These are phyloP conservation scores for Pythium oligandrum DNA, from an alignment of 352 stramenopile genomes.

Conservation along the genomic window DNA sequence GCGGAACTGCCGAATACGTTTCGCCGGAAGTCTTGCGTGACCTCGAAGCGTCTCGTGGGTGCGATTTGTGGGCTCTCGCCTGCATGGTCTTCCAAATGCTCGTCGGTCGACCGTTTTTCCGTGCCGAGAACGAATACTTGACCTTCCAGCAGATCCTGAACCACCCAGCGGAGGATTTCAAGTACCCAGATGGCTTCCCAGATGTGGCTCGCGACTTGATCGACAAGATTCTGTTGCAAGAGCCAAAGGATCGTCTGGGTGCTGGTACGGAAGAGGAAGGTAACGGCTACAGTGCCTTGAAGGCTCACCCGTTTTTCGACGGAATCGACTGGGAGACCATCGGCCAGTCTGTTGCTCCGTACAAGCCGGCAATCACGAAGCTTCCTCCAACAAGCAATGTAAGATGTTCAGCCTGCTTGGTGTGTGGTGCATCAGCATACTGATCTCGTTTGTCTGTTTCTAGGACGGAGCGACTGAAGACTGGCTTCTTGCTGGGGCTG, in stretches of 20 bases:
- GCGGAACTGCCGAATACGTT: conserved; percentile 90
- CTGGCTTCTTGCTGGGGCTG: conserved; percentile 83
- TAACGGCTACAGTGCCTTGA: conserved; percentile 69
- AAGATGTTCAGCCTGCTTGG: conserved; percentile 5
- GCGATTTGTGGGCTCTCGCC: conserved; percentile 89
- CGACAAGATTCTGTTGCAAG: conserved; percentile 73
- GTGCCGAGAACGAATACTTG: conserved; percentile 87
- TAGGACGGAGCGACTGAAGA: conserved; percentile 87
- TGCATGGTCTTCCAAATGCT: conserved; percentile 92
- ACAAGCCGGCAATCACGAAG: conserved; percentile 49
- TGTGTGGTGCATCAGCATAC: background rate
- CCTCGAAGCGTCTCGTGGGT: conserved; percentile 71
- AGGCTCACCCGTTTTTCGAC: conserved; percentile 81
- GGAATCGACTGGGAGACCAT: conserved; percentile 70
- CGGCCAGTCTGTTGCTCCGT: conserved; percentile 44
- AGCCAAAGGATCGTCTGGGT: conserved; percentile 66
- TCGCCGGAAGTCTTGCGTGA: conserved; percentile 89
- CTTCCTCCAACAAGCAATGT: conserved; percentile 73
- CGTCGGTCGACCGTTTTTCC: conserved; percentile 79
- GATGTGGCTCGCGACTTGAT: conserved; percentile 66
- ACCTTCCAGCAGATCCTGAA: conserved; percentile 90
- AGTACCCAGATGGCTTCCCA: conserved; percentile 56
- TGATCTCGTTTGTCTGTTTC: background rate
- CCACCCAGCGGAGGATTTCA: conserved; percentile 74
- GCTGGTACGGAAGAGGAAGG: conserved; percentile 65